A percentile compares a stretch with the other conserved stretches of the same genome.
Evolutionary conservation across 441 rosid genomes (phyloP).

Genomic region (Pelargonium fulgidum): DNA sequence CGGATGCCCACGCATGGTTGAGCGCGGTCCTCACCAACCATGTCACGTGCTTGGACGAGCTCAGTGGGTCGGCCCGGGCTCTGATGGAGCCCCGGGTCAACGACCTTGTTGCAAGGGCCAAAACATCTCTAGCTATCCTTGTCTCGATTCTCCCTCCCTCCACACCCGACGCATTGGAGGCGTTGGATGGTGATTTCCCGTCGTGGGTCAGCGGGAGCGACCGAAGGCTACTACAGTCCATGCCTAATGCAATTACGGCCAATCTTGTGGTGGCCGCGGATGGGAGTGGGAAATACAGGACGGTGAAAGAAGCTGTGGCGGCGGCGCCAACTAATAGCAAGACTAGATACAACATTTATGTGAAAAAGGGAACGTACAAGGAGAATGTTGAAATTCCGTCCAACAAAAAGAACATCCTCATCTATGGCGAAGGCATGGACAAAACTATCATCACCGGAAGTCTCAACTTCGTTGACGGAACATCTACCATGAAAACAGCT

Average conservation of each 20-base stretch:
- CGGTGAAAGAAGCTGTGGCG: too few species aligned
- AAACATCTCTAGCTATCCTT: slow-evolving; percentile 30
- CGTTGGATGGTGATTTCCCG: too few species aligned
- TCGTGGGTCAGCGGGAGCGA: too few species aligned
- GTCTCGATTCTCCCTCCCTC: too few species aligned
- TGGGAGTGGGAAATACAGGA: too few species aligned
- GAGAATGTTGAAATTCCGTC: slow-evolving; percentile 64
- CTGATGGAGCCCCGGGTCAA: slow-evolving; percentile 56
- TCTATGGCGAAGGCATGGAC: slow-evolving; percentile 88
- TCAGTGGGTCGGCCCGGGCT: slow-evolving; percentile 31
- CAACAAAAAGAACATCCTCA: slow-evolving; percentile 77
- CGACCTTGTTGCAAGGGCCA: slow-evolving; percentile 52
- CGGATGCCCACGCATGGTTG: slow-evolving; percentile 13
- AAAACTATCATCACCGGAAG: slow-evolving; percentile 63
- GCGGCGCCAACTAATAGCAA: slow-evolving; percentile 25
- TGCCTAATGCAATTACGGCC: too few species aligned
- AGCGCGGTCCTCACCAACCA: slow-evolving; percentile 84
- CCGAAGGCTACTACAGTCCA: too few species aligned
- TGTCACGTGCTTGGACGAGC: slow-evolving; percentile 83
- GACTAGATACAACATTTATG: too few species aligned
- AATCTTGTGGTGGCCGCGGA: too few species aligned
- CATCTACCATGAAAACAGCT: slow-evolving; percentile 88
- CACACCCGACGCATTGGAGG: too few species aligned
- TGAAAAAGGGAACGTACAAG: slow-evolving; percentile 57
- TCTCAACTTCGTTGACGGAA: slow-evolving; percentile 39